Evolutionary conservation across 2,329 filamentous ascomycete genomes (phyloP).

Genomic region (Blastomyces gilchristii): DNA sequence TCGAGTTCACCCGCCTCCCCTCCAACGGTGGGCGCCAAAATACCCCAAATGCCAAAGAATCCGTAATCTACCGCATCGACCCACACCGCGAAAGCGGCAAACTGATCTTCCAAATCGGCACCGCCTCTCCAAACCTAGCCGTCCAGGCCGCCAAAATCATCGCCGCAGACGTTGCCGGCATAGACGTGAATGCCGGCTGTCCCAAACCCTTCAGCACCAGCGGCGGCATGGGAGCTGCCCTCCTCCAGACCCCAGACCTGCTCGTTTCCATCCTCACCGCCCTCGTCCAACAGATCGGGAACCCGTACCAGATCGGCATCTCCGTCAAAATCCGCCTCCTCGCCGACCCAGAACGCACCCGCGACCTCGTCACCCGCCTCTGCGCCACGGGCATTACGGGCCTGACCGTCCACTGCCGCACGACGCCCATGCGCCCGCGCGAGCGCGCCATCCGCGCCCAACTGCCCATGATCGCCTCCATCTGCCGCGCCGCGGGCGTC

Average conservation of each 20-base stretch:
- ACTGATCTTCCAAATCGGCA: conserved; percentile 88
- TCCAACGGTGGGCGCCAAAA: conserved; percentile 50
- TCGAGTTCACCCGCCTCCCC: conserved; percentile 73
- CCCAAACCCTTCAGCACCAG: conserved; percentile 92
- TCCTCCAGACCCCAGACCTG: conserved; percentile 74
- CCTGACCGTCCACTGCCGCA: conserved; percentile 89
- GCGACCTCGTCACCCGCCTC: conserved; percentile 64
- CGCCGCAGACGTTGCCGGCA: conserved; percentile 78
- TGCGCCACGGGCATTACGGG: conserved; percentile 83
- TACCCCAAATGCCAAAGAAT: conserved; percentile 39
- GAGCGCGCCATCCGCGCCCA: conserved; percentile 80
- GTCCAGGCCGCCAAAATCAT: conserved; percentile 77
- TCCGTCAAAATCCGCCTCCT: conserved; percentile 94
- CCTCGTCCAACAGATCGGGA: conserved; percentile 66
- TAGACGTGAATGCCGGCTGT: conserved; percentile 97
- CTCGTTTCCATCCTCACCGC: conserved; percentile 74
- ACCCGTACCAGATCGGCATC: conserved; percentile 77
- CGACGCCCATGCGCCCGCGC: conserved; percentile 85
- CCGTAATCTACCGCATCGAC: conserved; percentile 74
- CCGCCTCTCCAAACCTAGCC: conserved; percentile 68
- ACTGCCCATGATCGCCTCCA: conserved; percentile 66
- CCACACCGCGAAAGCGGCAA: conserved; percentile 62
- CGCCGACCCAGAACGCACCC: conserved; percentile 64
- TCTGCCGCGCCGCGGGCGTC: conserved; percentile 76
- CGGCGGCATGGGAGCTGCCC: conserved; percentile 90